phyloP scores from a whole-genome alignment of 2,329 filamentous ascomycete species.

The Aureobasidium namibiae region DNA sequence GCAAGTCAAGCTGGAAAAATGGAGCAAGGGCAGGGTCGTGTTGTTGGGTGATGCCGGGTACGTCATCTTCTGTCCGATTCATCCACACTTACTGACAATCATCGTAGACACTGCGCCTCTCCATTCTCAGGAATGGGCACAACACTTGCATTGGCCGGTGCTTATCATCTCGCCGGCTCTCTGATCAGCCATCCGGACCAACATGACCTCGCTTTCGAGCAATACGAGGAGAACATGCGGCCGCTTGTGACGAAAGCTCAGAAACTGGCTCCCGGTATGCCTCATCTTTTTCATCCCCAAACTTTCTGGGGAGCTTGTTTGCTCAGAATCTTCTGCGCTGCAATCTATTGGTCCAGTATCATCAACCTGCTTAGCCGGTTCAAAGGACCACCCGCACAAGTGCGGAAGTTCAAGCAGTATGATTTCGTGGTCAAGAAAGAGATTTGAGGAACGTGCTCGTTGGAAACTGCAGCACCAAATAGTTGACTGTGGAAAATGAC shows the following conservation, averaged over 20 bases:
- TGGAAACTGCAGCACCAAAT: too few species aligned
- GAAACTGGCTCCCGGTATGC: slow-evolving; percentile 23
- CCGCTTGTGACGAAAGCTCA: slow-evolving; percentile 22
- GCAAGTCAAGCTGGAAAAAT: slow-evolving; percentile 23
- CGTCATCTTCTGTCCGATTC: neutral
- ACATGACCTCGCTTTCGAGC: slow-evolving; percentile 19
- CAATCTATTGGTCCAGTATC: slow-evolving; percentile 13
- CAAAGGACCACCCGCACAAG: slow-evolving; percentile 14
- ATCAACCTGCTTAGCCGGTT: slow-evolving; percentile 16
- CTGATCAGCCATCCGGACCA: slow-evolving; percentile 15
- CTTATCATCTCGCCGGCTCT: slow-evolving; percentile 25
- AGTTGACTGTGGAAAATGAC: too few species aligned
- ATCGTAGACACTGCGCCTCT: slow-evolving; percentile 13
- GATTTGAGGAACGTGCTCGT: neutral
- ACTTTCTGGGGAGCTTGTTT: slow-evolving; percentile 22
- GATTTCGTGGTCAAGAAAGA: neutral
- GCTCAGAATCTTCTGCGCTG: neutral
- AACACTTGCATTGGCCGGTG: slow-evolving; percentile 26
- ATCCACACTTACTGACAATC: neutral
- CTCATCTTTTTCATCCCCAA: slow-evolving; percentile 22
- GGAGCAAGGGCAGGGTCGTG: slow-evolving; percentile 26
- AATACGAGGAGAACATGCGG: slow-evolving; percentile 22
- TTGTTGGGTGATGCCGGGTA: slow-evolving; percentile 22
- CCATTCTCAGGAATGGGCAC: slow-evolving; percentile 30
- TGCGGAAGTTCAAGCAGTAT: neutral